Base-by-base conservation (phyloP, 2,329 filamentous ascomycete species). In the Arthroderma sp. region DNA sequence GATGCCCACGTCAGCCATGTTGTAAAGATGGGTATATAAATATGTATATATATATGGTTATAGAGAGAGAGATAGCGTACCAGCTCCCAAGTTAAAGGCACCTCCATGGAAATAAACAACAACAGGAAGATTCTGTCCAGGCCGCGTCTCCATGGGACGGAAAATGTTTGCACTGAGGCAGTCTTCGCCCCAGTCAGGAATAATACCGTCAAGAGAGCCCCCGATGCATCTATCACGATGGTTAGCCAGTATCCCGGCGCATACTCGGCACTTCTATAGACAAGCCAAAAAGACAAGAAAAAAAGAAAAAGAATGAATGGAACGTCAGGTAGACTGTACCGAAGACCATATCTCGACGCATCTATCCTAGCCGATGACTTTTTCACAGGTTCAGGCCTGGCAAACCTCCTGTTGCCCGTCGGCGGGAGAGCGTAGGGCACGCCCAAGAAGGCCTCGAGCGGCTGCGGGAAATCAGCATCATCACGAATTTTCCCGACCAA, bases 341-440 rank as follows among this genome's bases (percentile, higher is more conserved):
- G 59, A 43, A 55, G 9, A 7, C 73, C 73, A 63, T 68, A 72
- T 7, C 63, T 65, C 0, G 67, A 65, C 0, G 69, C 72, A 61
- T 75, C 67, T 51, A 75, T 70, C 3, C 61, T 61, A 19, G 64
- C 56, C 31, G 61, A 60, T 6, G 61, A 64, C 13, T 56, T 54
- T 11, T 65, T 62, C 6, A 71, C 63, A 31, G 65, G 64, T 25
- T 66, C 66, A 0, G 76, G 66, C 2, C 67, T 71, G 4, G 67
- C 69, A 59, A 80, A 80, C 13, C 78, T 71, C 19, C 68, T 67
- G n/a, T 77, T 69, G 2, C 47, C 47, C 23, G 47, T 51, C 47
- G 25, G 47, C 2, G 76, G 73, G 2, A 74, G 63, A 0, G 74
- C 77, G 59, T 79, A 80, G 0, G 76, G 77, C 9, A 81, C 72